phyloP scores from a whole-genome alignment of 139 green algal species.

The Astrephomene gubernaculifera region DNA sequence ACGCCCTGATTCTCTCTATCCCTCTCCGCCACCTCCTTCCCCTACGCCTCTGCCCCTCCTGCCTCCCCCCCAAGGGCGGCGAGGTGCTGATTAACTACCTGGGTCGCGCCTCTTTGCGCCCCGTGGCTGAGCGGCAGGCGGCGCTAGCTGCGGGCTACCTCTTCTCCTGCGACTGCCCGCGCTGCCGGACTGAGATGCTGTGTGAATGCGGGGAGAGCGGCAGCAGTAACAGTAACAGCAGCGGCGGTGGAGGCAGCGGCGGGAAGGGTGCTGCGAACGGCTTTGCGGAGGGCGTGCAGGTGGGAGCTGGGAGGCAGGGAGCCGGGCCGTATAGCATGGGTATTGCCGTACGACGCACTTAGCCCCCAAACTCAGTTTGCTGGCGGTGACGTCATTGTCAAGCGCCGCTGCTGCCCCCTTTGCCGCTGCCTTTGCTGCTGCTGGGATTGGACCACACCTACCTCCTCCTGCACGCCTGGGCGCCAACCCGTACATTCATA shows the following conservation, averaged over 20 bases:
- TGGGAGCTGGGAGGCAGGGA: too few relatives aligned
- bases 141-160: conserved; percentile 33
- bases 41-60: background rate
- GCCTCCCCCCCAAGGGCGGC: conserved; percentile 4
- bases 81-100: conserved; percentile 63
- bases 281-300: background rate
- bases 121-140: conserved; percentile 32
- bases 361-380: too few relatives aligned
- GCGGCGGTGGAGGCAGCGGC: background rate
- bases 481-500: too few relatives aligned
- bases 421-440: too few relatives aligned
- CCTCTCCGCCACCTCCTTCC: background rate
- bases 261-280: background rate
- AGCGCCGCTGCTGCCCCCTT: too few relatives aligned
- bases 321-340: too few relatives aligned
- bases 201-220: background rate
- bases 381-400: too few relatives aligned
- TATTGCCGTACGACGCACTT: too few relatives aligned
- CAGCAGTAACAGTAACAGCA: background rate
- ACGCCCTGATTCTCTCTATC: too few relatives aligned
- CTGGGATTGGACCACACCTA: too few relatives aligned
- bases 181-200: conserved; percentile 17
- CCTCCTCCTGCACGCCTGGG: too few relatives aligned
- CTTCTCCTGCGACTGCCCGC: conserved; percentile 48
- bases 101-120: conserved; percentile 32